Evolutionary conservation across 2,329 filamentous ascomycete genomes (phyloP).

Genomic region (Penicillium sp.): DNA sequence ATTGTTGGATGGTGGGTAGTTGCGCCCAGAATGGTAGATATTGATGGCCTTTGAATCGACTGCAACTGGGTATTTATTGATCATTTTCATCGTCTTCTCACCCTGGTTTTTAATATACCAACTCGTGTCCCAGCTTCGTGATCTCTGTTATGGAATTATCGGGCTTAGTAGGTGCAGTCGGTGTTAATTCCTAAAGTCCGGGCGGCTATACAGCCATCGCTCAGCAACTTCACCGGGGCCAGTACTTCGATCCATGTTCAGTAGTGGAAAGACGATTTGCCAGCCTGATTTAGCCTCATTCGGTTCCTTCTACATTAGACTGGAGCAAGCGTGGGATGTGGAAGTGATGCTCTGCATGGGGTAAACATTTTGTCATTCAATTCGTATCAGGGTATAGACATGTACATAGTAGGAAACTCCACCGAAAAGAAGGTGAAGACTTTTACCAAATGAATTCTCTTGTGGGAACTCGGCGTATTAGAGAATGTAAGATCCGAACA

Average conservation of each 20-base stretch:
- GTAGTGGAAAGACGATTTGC: background rate
- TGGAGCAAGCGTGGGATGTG: background rate
- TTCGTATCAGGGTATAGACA: background rate
- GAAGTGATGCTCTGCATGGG: background rate
- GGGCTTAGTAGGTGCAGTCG: background rate
- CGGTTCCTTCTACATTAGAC: too few relatives aligned
- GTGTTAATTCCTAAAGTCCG: background rate
- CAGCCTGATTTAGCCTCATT: background rate
- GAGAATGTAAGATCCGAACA: constrained; percentile 24
- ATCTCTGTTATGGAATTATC: background rate
- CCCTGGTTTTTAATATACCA: too few relatives aligned
- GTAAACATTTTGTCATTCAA: background rate
- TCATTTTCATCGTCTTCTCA: background rate
- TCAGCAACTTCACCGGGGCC: background rate
- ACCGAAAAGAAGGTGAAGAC: background rate
- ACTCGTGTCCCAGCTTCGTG: background rate
- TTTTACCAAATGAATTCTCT: background rate
- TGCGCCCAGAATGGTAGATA: too few relatives aligned
- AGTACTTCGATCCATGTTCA: too few relatives aligned
- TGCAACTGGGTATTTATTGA: background rate
- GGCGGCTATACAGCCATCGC: background rate
- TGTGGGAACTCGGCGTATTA: background rate
- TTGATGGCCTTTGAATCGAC: background rate
- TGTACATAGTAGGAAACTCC: background rate
- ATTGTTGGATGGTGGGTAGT: background rate